These are phyloP conservation scores for Heterobasidion annosum DNA, from an alignment of 1,284 basidiomycete species.

Conservation along the genomic window DNA sequence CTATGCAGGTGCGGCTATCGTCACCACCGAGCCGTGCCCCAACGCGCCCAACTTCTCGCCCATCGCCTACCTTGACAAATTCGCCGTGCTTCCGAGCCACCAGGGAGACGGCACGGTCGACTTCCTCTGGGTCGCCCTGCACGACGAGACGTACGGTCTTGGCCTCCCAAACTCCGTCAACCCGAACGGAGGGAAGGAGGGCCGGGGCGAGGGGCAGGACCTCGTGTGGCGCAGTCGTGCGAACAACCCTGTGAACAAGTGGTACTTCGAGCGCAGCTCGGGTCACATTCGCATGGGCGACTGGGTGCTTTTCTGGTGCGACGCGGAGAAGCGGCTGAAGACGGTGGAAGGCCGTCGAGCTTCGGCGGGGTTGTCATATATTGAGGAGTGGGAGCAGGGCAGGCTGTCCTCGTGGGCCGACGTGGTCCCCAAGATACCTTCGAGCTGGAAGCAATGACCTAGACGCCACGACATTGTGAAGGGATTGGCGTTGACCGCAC, in stretches of 20 bases:
- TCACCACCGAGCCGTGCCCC: slow-evolving; percentile 70
- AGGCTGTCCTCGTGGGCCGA: slow-evolving; percentile 70
- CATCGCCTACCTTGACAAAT: slow-evolving; percentile 97
- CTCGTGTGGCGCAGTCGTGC: slow-evolving; percentile 92
- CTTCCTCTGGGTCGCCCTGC: slow-evolving; percentile 97
- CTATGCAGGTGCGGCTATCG: slow-evolving; percentile 92
- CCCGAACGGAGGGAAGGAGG: slow-evolving; percentile 87
- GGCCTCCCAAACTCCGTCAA: slow-evolving; percentile 93
- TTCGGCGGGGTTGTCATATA: slow-evolving; percentile 54
- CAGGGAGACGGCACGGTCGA: slow-evolving; percentile 99
- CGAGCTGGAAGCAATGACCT: slow-evolving; percentile 57
- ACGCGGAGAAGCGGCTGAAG: slow-evolving; percentile 80
- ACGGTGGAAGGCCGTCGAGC: slow-evolving; percentile 56
- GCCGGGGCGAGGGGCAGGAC: slow-evolving; percentile 85
- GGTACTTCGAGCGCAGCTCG: slow-evolving; percentile 96
- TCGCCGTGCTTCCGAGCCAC: slow-evolving; percentile 89
- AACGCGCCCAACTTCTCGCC: slow-evolving; percentile 24
- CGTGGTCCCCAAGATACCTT: slow-evolving; percentile 69
- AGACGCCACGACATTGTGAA: not conserved
- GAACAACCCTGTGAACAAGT: slow-evolving; percentile 96
- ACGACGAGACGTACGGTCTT: slow-evolving; percentile 97
- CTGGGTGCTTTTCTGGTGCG: slow-evolving; percentile 98
- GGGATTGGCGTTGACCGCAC: not conserved
- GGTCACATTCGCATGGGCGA: slow-evolving; percentile 80
- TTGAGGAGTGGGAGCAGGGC: slow-evolving; percentile 79